Percentiles rank a stretch among this genome's conserved stretches.
phyloP scores from a whole-genome alignment of 176 grass and related monocot genomes.

The Coix lacrymajobi region DNA sequence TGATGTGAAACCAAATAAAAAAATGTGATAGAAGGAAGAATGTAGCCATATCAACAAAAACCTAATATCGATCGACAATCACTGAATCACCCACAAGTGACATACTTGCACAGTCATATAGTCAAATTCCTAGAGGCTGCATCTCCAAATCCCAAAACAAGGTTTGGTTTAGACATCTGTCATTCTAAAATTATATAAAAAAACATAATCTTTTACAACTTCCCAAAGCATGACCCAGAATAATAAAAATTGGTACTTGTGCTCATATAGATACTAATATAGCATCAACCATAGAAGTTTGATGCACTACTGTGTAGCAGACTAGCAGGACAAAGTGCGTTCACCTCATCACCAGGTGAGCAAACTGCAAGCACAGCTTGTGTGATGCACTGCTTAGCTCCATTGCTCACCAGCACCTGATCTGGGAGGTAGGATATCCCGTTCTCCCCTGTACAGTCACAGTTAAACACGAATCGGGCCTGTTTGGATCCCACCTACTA shows the following conservation, averaged over 20 bases:
- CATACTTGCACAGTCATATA: neutral
- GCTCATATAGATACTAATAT: neutral
- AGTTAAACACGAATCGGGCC: neutral
- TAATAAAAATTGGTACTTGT: neutral
- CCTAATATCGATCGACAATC: neutral
- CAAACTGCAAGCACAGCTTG: constrained; percentile 79
- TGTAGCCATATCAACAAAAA: neutral
- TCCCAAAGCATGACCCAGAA: neutral
- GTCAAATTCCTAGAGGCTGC: neutral
- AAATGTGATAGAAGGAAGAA: neutral
- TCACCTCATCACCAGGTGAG: constrained; percentile 75
- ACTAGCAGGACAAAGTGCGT: neutral
- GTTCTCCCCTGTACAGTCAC: constrained; percentile 58
- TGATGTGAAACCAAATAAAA: neutral
- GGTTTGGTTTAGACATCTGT: neutral
- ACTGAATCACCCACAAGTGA: neutral
- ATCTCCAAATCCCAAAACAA: neutral
- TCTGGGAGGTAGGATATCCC: constrained; percentile 61
- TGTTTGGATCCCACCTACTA: too few relatives aligned
- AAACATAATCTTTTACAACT: neutral
- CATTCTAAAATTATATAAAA: neutral
- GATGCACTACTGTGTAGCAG: neutral
- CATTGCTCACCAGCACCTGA: constrained; percentile 82
- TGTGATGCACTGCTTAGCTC: constrained; percentile 68
- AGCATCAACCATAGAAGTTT: neutral